Evolutionary conservation across 2,329 filamentous ascomycete species (phyloP), one percentile per base, ranked within the genome.

Genomic region (Paraphoma sp.): DNA sequence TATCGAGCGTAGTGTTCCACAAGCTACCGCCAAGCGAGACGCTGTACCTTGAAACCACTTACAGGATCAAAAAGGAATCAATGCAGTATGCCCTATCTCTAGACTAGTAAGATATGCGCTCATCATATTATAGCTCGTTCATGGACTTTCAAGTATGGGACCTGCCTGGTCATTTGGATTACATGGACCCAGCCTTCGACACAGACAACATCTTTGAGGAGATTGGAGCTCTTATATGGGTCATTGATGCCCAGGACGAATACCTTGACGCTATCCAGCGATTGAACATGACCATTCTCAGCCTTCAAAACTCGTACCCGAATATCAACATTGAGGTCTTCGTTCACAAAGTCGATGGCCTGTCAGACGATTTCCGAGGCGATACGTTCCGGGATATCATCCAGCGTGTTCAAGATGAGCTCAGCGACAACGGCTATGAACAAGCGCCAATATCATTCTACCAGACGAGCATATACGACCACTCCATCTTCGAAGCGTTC

Each of bases 101-200:
- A 3, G 30, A 28, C 4, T 33, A 12, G 16, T 4, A n/a, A 3
- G 29, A 40, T 17, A 31, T 33, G 9, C 7, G 41, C 57, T 60
- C 12, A 69, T 17, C 44, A 47, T 18, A 23, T 7, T 14, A 16
- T 56, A 97, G 93, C 67, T 98, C 95, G 3, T 98, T 99, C 75
- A 97, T 98, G 93, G 94, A 98, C 74, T 97, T 98, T 67, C 94
- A 98, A 79, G 92, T 97, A 46, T 97, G 93, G 91, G 95, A 99
- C 74, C 93, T 99, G 55, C 95, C 95, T 1, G 93, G 94, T 23
- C 93, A 98, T 78, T 87, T 98, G 63, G 92, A 97, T 79, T 96
- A 96, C 69, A 89, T 96, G 57, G 92, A 95, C 70, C 89, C 92
- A 4, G 89, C 87, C 46, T 96, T 96, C 70, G 93, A 98, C 74